Conservation (phyloP, 139 green algal species). For the Penium margaritaceum region DNA sequence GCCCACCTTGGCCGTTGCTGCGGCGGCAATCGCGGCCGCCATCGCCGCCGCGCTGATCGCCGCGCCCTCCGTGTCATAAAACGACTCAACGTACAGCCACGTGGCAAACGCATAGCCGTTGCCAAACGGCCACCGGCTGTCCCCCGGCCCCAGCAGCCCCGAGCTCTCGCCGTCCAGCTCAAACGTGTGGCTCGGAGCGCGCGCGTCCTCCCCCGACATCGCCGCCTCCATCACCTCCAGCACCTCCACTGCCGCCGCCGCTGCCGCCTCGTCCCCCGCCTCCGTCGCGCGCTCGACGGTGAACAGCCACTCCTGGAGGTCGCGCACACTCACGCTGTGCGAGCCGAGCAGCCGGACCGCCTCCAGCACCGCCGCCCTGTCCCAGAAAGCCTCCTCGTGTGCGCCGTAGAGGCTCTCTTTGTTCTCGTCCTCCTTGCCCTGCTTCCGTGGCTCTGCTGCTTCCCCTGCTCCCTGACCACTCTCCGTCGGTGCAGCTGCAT, state of each 20-base stretch:
- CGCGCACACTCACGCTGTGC: slow-evolving; percentile 21
- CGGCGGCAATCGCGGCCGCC: slow-evolving; percentile 8
- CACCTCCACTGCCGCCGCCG: slow-evolving; percentile 9
- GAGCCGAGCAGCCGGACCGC: slow-evolving; percentile 17
- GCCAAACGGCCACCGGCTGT: slow-evolving; percentile 47
- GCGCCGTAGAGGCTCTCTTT: not conserved
- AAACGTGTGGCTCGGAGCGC: slow-evolving; percentile 26
- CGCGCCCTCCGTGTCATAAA: slow-evolving; percentile 10
- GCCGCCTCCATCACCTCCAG: slow-evolving; percentile 23
- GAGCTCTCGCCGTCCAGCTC: slow-evolving; percentile 47
- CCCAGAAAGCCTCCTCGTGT: slow-evolving; percentile 13
- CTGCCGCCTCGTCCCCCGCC: not conserved
- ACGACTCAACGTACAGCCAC: slow-evolving; percentile 48
- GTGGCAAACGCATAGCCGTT: slow-evolving; percentile 44
- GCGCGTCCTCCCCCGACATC: slow-evolving; percentile 24
- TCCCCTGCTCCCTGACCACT: not conserved
- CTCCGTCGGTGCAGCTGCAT: not conserved
- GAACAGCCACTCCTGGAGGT: slow-evolving; percentile 3
- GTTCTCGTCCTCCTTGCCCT: not conserved
- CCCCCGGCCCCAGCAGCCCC: slow-evolving; percentile 41
- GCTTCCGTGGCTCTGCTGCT: not conserved
- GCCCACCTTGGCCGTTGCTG: slow-evolving; percentile 7
- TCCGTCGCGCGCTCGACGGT: slow-evolving; percentile 1
- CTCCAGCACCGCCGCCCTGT: slow-evolving; percentile 1
- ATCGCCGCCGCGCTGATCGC: slow-evolving; percentile 26